Conservation (phyloP, 2,329 filamentous ascomycete species). For the Trichoderma cornu-damae region DNA sequence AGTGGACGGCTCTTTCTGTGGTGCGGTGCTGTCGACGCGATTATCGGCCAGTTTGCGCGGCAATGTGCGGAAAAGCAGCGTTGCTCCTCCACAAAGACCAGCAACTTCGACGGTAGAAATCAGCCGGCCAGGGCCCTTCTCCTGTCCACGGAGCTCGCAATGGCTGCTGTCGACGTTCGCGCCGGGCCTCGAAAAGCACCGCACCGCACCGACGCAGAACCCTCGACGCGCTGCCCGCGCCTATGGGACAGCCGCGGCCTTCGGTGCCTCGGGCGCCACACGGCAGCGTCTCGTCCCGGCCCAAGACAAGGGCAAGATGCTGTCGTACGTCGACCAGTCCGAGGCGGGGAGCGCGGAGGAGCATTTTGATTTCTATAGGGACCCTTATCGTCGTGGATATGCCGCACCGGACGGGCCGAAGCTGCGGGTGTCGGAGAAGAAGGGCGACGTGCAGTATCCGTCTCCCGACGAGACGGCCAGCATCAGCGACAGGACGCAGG, state of each 20-base stretch:
- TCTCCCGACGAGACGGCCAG: slow-evolving; percentile 37
- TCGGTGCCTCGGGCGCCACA: slow-evolving; percentile 20
- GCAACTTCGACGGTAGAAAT: slow-evolving; percentile 11
- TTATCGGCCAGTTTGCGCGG: slow-evolving; percentile 27
- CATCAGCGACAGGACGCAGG: slow-evolving; percentile 33
- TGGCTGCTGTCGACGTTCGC: slow-evolving; percentile 42
- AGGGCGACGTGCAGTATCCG: slow-evolving; percentile 46
- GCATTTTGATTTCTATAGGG: slow-evolving; percentile 46
- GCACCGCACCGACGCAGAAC: slow-evolving; percentile 5
- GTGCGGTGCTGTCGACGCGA: slow-evolving; percentile 48
- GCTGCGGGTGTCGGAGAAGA: slow-evolving; percentile 46
- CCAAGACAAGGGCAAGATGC: slow-evolving; percentile 41
- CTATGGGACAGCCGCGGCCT: slow-evolving; percentile 29
- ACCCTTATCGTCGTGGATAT: slow-evolving; percentile 52
- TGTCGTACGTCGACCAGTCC: slow-evolving; percentile 49
- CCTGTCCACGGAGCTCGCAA: slow-evolving; percentile 33
- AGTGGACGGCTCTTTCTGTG: slow-evolving; percentile 56
- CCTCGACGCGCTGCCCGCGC: slow-evolving; percentile 18
- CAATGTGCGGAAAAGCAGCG: slow-evolving; percentile 22
- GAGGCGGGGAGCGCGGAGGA: slow-evolving; percentile 47
- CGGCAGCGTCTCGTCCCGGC: slow-evolving; percentile 18
- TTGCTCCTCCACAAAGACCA: slow-evolving; percentile 21
- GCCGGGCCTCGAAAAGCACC: slow-evolving; percentile 25
- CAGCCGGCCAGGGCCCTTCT: slow-evolving; percentile 16
- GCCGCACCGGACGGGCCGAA: slow-evolving; percentile 46